Evolutionary conservation across 768 basidiomycete genomes (phyloP), one percentile per base, ranked within the genome.

Genomic region (Kwoniella botswanensis): DNA sequence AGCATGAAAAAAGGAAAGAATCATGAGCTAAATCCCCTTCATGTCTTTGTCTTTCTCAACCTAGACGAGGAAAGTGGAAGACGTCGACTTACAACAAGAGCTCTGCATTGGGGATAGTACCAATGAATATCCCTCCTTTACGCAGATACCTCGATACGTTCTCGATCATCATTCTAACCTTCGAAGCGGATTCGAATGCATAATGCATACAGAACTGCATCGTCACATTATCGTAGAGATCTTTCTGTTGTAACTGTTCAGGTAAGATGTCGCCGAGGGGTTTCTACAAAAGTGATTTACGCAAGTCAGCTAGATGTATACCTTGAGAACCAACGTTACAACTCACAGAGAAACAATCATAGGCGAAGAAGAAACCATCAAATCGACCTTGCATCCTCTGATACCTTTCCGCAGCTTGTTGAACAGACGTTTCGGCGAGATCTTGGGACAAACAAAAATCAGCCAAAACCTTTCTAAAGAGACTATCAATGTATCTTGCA

Each of bases 151-250:
- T 85, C 67, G 89, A 88, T 41, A 94, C 95, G 81, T 99, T 99
- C 46, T 89, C 88, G 42, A 99, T 88, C 97, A 99, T 97, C 82
- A 89, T 91, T 42, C 93, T 88, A 26, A 90, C 92, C 81, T 97
- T 97, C 69, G 88, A 86, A 41, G 89, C 88, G n/a, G 88, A 91
- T 83, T 98, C 94, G 82, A 99, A 98, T 9, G 97, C 97, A 80
- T 99, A 98, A 83, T 99, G 97, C 93, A 99, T 98, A 84, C 97
- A 98, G 83, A 99, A 99, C 82, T 99, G 97, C 93, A 98, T 93
- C 2, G 93, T 93, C 5, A 98, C 94, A 67, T 94, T 93, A 79
- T 98, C 97, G 79, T 97, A 97, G 5, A 90, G 90, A 41, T 87
- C 86, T 0, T 85, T 85, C 26, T 93, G 44, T 41, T 68, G 87